Evolutionary conservation across 768 basidiomycete species (phyloP), one percentile per base, ranked within the genome.

Genomic region (Aureoboletus auriporus): DNA sequence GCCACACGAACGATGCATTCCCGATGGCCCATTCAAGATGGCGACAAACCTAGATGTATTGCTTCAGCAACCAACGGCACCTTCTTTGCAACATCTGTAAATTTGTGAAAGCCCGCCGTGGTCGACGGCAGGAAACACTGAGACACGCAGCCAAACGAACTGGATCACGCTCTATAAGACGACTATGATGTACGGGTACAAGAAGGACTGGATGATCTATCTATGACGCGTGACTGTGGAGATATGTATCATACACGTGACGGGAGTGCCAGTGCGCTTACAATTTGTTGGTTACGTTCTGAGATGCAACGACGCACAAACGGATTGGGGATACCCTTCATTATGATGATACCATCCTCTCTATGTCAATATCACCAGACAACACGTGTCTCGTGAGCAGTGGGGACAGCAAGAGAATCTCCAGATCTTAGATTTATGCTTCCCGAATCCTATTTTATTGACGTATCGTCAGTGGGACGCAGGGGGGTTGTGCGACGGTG

Each of bases 401-500:
- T 12, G 35, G 35, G 3, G 35, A 36, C 13, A n/a, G 16, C 35
- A 36, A 36, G 14, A 36, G 16, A n/a, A 36, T 30, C 30, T 30
- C 30, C 6, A 10, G 30, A 30, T 10, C 30, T 30, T 10, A 10
- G 30, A 30, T 6, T 6, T 30, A 10, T 30, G 6, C 6, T 30
- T 30, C 30, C 30, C 10, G 30, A 30, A 30, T 30, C 30, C 30
- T 30, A 30, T 30, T 30, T 30, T 10, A 10, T 30, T 30, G 10
- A 10, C 30, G 30, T 30, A 4, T 58, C 23, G 52, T 47, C 23
- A 29, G 31, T 8, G 57, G 39, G 31, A 42, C 28, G 29, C 27
- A 31, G 1, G 26, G 2, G 2, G 53, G 50, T 14, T 4, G 1
- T n/a, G 39, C 59, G 10, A 16, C 0, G 3, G 34, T 55, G 2